These are phyloP conservation scores for Nasturtium officinale DNA, from an alignment of 345 rosid genomes.

Conservation along the genomic window DNA sequence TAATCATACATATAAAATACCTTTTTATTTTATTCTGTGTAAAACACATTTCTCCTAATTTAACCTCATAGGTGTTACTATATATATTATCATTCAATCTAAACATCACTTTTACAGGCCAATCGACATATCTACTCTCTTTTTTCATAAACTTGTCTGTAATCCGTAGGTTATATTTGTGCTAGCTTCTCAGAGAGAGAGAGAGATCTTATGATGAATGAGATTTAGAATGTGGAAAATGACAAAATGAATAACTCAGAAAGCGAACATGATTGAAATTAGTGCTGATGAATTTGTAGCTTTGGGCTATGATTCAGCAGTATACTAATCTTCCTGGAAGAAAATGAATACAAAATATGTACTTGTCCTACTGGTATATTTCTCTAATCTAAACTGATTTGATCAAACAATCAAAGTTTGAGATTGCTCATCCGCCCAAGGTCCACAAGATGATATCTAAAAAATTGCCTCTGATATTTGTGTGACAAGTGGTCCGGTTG, in stretches of 20 bases:
- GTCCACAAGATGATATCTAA: slow-evolving; percentile 55
- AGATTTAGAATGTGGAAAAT: slow-evolving; percentile 59
- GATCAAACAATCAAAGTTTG: slow-evolving; percentile 58
- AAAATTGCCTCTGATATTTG: slow-evolving; percentile 63
- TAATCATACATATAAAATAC: too few relatives aligned
- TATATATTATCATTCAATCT: too few relatives aligned
- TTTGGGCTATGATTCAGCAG: slow-evolving; percentile 69
- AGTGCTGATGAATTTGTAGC: slow-evolving; percentile 52
- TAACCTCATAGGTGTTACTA: too few relatives aligned
- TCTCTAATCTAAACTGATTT: neutral
- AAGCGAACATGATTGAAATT: slow-evolving; percentile 47
- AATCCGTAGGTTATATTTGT: slow-evolving; percentile 42
- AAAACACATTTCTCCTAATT: too few relatives aligned
- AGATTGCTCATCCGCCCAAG: slow-evolving; percentile 70
- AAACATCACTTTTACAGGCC: too few relatives aligned
- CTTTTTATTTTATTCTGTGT: too few relatives aligned
- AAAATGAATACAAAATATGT: slow-evolving; percentile 32
- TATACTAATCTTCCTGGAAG: slow-evolving; percentile 76
- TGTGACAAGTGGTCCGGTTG: slow-evolving; percentile 68
- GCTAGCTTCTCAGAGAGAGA: slow-evolving; percentile 45
- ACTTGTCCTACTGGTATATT: slow-evolving; percentile 60
- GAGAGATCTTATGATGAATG: slow-evolving; percentile 60
- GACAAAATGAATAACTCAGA: slow-evolving; percentile 53
- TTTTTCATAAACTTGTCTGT: too few relatives aligned
- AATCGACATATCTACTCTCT: too few relatives aligned